A percentile compares a stretch with the other conserved stretches of the same genome.
Evolutionary conservation across 2,329 filamentous ascomycete species (phyloP).

Genomic region (Apiospora kogelbergensis): DNA sequence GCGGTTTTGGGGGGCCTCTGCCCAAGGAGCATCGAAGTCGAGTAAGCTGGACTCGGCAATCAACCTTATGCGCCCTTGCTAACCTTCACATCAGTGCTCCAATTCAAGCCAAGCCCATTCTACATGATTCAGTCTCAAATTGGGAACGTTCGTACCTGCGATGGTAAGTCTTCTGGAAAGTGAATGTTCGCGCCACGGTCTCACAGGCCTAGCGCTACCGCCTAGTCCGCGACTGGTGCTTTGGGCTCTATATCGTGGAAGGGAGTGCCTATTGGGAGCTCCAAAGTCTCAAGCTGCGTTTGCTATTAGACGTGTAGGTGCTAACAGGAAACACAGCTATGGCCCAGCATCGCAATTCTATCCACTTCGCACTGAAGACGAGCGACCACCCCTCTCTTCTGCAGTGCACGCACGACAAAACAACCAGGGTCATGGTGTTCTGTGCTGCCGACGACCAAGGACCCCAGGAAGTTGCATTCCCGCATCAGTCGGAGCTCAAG

Average conservation of each 20-base stretch:
- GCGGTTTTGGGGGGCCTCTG: constrained; percentile 2
- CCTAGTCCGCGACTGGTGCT: neutral
- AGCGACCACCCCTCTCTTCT: constrained; percentile 54
- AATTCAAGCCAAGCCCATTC: constrained; percentile 78
- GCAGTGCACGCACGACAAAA: constrained; percentile 59
- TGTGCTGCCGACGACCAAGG: constrained; percentile 67
- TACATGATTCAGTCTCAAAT: constrained; percentile 70
- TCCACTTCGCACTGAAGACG: constrained; percentile 44
- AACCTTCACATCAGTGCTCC: constrained; percentile 12
- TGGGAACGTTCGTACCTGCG: constrained; percentile 65
- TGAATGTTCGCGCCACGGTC: neutral
- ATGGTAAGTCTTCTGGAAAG: constrained; percentile 54
- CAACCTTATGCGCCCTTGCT: neutral
- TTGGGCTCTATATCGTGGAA: neutral
- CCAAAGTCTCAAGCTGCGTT: neutral
- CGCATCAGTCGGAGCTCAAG: constrained; percentile 88
- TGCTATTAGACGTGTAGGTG: neutral
- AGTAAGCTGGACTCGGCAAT: neutral
- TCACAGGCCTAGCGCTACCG: neutral
- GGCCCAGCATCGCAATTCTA: constrained; percentile 53
- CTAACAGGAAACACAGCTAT: constrained; percentile 43
- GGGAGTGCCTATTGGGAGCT: neutral
- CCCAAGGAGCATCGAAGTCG: neutral
- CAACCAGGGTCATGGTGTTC: constrained; percentile 76
- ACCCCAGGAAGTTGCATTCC: constrained; percentile 80